These are phyloP conservation scores for Leavenworthia alabamica DNA, from an alignment of 345 rosid genomes.

Conservation along the genomic window DNA sequence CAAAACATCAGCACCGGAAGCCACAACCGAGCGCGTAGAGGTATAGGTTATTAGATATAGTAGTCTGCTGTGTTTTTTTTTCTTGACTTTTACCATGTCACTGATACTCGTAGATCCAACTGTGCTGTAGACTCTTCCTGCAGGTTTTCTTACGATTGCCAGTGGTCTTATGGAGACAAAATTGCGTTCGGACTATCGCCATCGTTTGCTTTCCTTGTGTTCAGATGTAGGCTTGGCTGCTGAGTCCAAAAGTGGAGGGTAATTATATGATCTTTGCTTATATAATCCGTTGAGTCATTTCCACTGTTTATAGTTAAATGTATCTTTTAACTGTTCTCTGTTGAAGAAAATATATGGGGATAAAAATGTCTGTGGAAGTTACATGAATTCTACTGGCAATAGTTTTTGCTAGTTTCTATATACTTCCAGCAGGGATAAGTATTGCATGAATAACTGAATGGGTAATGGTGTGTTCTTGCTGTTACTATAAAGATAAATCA, in stretches of 20 bases:
- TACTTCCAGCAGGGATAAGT: constrained; percentile 1
- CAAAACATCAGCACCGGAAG: constrained; percentile 81
- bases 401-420: not conserved
- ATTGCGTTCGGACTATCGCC: constrained; percentile 87
- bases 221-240: constrained; percentile 98
- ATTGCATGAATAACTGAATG: constrained; percentile 6
- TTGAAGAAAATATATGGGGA: not conserved
- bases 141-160: constrained; percentile 92
- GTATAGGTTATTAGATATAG: constrained; percentile 34
- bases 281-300: not conserved
- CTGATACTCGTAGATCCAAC: constrained; percentile 48
- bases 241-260: constrained; percentile 98
- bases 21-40: constrained; percentile 89
- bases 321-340: not conserved
- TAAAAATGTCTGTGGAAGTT: not conserved
- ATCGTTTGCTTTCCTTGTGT: constrained; percentile 89
- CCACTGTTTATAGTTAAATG: not conserved
- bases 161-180: constrained; percentile 60
- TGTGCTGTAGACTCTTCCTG: constrained; percentile 95
- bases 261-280: constrained; percentile 16
- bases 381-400: constrained; percentile 6
- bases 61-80: constrained; percentile 16
- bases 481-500: not conserved
- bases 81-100: constrained; percentile 24
- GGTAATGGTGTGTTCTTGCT: constrained; percentile 6